These are phyloP conservation scores for Theileria sp. DNA, from an alignment of 169 alveolate species.

Conservation along the genomic window DNA sequence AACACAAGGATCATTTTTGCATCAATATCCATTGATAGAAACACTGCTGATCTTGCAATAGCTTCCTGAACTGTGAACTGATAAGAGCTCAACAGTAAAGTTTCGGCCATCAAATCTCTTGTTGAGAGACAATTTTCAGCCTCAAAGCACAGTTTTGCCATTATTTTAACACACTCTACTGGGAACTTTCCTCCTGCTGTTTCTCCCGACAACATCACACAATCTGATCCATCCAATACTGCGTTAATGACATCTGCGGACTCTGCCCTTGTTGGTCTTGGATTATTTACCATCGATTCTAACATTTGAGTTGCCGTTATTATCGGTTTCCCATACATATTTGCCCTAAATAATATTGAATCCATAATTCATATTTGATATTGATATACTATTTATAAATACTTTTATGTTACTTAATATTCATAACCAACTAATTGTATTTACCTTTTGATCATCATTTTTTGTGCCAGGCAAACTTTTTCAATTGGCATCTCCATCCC, in stretches of 20 bases:
- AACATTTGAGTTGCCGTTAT: constrained; percentile 98
- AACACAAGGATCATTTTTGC: constrained; percentile 90
- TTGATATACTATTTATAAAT: neutral
- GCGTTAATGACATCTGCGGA: constrained; percentile 99
- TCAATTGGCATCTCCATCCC: constrained; percentile 99
- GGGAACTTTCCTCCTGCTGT: constrained; percentile 84
- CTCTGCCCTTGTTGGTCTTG: constrained; percentile 99
- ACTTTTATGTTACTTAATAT: neutral
- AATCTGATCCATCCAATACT: constrained; percentile 97
- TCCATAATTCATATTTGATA: neutral
- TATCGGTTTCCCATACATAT: constrained; percentile 94
- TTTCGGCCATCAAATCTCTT: constrained; percentile 69
- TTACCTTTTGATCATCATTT: constrained; percentile 89
- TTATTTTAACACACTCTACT: constrained; percentile 78
- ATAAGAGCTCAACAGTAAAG: constrained; percentile 62
- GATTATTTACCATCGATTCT: constrained; percentile 94
- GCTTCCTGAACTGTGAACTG: constrained; percentile 85
- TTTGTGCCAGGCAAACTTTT: constrained; percentile 95
- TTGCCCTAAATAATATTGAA: constrained; percentile 69
- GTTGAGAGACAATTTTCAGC: constrained; percentile 82
- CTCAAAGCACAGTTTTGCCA: constrained; percentile 81
- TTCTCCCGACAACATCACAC: constrained; percentile 90
- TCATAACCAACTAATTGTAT: constrained; percentile 49
- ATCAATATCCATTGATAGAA: constrained; percentile 82
- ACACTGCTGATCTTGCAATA: constrained; percentile 87